Base-by-base conservation (phyloP, 306 rosid genomes). In the Canavalia gladiata region DNA sequence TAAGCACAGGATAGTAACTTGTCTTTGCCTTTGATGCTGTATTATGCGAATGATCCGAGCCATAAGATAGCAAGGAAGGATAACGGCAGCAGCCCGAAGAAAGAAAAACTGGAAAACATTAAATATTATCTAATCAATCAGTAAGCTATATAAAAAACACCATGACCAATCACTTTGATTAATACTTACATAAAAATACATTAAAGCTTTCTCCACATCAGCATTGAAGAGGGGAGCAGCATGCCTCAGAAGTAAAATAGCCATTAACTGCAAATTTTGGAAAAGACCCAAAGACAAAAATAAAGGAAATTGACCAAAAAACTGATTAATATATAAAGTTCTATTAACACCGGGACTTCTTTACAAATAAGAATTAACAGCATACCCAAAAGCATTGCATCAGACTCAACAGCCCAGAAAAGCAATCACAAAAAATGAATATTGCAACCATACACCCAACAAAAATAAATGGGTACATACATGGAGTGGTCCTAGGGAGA, bases 61-160 rank as follows among this genome's bases (percentile, higher is more conserved):
- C 87, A 86, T 66, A 35, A 91, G 85, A 86, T 81, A 89, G 85
- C 87, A 88, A 5, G 93, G 89, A 64, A 91, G 83, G 33, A 86
- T 85, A 67, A 91, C 87, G 49, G 92, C 91, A 86, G 87, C 93
- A 66, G 90, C 88, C 7, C 92, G 86, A 45, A 89, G 88, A 82
- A 89, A 77, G 84, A 88, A 83, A 71, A 91, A 77, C 93, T 91
- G 90, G 51, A 59, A 68, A 35, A 80, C 46, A 80, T 30, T 4
- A 71, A 66, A 18, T 28, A 50, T 28, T 46, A 71, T 28, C 46
- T 11, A 41, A 80, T 59, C 69, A 50, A 49, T 49, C 43, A 58
- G 37, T 59, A 55, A 51, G 31, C 68, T 45, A 55, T 57, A 51
- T 35, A 78, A 35, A 30, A 68, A 6, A 35, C 56, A 55, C 28